Evolutionary conservation across 2,329 filamentous ascomycete species (phyloP).

Genomic region (Alternaria sp.): DNA sequence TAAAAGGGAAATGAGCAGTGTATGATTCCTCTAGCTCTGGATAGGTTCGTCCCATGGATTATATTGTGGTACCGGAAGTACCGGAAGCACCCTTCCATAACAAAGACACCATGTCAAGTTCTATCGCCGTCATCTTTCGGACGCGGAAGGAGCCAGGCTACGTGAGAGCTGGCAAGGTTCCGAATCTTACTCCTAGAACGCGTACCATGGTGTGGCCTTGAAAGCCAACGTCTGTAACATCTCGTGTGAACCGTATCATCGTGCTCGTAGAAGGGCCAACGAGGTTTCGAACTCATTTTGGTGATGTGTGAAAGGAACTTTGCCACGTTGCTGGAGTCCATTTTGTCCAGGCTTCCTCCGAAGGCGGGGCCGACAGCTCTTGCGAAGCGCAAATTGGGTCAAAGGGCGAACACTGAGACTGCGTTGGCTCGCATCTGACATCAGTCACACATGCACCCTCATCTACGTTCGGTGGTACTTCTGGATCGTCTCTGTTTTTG

Average conservation of each 20-base stretch:
- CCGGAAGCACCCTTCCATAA: not conserved
- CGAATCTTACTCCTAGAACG: not conserved
- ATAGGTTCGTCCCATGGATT: not conserved
- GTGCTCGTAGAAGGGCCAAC: not conserved
- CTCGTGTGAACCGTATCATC: not conserved
- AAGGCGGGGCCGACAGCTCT: not conserved
- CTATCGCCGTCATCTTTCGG: not conserved
- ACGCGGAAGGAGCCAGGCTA: not conserved
- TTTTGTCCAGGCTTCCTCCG: not conserved
- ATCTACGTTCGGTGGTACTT: not conserved
- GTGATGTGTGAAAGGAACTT: not conserved
- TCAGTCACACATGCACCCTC: not conserved
- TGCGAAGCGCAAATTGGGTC: not conserved
- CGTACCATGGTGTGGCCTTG: not conserved
- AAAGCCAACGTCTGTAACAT: not conserved
- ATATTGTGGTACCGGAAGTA: not conserved
- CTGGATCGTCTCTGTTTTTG: not conserved
- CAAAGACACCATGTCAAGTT: not conserved
- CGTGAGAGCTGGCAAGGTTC: not conserved
- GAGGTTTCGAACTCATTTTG: not conserved
- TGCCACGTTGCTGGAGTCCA: conserved; percentile 11
- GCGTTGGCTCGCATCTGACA: not conserved
- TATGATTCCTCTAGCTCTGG: not conserved
- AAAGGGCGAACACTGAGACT: not conserved
- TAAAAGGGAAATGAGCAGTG: not conserved